Percentiles rank a stretch among this genome's conserved stretches.
Conservation (phyloP, 2,329 filamentous ascomycete species). For the Xylariaceae sp. region DNA sequence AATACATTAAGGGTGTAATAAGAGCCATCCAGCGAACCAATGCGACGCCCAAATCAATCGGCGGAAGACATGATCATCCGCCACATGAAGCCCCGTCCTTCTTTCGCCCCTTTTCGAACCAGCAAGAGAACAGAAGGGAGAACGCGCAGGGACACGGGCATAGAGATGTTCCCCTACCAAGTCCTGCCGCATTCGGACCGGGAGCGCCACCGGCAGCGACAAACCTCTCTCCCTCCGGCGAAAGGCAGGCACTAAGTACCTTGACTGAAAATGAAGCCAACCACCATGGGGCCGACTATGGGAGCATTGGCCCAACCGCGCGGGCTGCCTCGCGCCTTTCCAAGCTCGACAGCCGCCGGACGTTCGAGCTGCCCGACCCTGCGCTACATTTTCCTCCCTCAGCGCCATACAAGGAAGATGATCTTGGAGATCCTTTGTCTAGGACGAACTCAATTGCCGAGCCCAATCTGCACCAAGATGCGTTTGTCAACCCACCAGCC, state of each 20-base stretch:
- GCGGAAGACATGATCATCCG: constrained; percentile 30
- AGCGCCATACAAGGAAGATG: constrained; percentile 21
- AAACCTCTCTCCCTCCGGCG: constrained; percentile 27
- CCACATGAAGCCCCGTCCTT: constrained; percentile 32
- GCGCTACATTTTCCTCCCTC: constrained; percentile 41
- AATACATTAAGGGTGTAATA: constrained; percentile 78
- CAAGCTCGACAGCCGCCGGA: constrained; percentile 29
- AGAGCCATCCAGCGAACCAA: constrained; percentile 63
- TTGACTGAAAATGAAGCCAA: constrained; percentile 36
- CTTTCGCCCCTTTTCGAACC: constrained; percentile 27
- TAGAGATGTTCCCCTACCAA: constrained; percentile 24
- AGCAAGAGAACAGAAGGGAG: constrained; percentile 16
- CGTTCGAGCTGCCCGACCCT: constrained; percentile 50
- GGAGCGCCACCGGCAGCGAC: constrained; percentile 18
- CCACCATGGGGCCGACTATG: constrained; percentile 34
- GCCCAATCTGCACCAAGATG: constrained; percentile 36
- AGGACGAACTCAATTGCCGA: constrained; percentile 19
- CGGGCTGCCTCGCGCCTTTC: constrained; percentile 24
- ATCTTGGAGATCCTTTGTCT: not conserved
- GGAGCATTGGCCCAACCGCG: constrained; percentile 46
- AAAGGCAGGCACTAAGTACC: constrained; percentile 38
- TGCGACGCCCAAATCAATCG: constrained; percentile 41
- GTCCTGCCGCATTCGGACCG: constrained; percentile 26
- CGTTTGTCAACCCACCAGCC: constrained; percentile 28
- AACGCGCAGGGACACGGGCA: constrained; percentile 13